A percentile compares a stretch with the other conserved stretches of the same genome.
Evolutionary conservation across 352 stramenopile species (phyloP).

Genomic region (Blastocystis sp.): DNA sequence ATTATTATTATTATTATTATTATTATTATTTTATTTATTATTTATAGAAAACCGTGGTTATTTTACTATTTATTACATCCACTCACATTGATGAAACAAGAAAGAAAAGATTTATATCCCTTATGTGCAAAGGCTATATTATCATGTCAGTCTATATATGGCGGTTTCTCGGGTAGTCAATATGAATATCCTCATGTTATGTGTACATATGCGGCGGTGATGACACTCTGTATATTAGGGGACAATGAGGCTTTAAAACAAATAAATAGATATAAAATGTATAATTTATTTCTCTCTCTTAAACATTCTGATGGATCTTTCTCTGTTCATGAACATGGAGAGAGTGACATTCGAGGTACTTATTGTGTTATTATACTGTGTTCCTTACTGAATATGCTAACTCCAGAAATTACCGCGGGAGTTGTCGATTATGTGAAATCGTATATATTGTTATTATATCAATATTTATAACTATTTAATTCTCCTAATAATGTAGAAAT

Average conservation of each 20-base stretch:
- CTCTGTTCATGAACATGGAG: constrained; percentile 66
- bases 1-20: constrained; percentile 4
- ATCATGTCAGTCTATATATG: background rate
- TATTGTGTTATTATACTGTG: constrained; percentile 85
- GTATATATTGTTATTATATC: background rate
- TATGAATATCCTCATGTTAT: constrained; percentile 22
- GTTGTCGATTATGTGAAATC: constrained; percentile 48
- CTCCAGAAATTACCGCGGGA: constrained; percentile 56
- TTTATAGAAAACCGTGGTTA: constrained; percentile 28
- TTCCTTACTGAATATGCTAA: constrained; percentile 70
- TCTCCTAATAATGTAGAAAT: background rate
- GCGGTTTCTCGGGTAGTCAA: constrained; percentile 9
- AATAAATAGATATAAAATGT: constrained; percentile 44
- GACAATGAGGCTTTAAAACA: constrained; percentile 10
- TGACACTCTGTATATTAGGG: background rate
- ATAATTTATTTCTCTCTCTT: constrained; percentile 64
- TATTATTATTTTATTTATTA: background rate
- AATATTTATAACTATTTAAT: background rate
- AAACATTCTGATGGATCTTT: constrained; percentile 70
- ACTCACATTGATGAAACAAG: background rate
- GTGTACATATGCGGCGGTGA: constrained; percentile 18
- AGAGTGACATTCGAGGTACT: constrained; percentile 80
- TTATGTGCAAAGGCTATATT: background rate
- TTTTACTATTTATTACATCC: constrained; percentile 24
- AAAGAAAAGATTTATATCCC: background rate